These are phyloP conservation scores for Melastoma candidum DNA, from an alignment of 441 rosid genomes.

Conservation along the genomic window DNA sequence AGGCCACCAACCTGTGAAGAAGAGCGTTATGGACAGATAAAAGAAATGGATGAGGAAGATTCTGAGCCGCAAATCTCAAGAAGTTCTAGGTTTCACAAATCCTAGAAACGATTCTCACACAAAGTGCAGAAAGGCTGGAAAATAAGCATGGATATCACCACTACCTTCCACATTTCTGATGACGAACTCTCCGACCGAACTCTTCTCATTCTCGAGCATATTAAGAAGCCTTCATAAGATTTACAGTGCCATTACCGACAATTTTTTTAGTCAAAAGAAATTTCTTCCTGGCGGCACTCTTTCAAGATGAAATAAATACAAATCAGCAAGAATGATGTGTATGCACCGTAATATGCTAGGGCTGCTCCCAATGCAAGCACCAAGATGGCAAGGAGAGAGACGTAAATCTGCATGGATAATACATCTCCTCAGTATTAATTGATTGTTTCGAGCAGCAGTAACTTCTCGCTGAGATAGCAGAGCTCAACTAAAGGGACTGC, in stretches of 20 bases:
- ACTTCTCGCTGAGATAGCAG: too few relatives aligned
- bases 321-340: too few relatives aligned
- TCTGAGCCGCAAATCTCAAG: too few relatives aligned
- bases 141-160: neutral
- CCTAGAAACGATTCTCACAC: neutral
- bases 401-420: conserved; percentile 29
- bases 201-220: conserved; percentile 34
- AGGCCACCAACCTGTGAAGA: conserved; percentile 42
- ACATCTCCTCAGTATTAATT: too few relatives aligned
- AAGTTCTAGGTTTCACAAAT: too few relatives aligned
- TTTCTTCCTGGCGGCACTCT: too few relatives aligned
- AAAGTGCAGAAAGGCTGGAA: neutral
- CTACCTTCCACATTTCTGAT: conserved; percentile 53
- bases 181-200: conserved; percentile 46
- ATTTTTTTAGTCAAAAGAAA: too few relatives aligned
- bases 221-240: conserved; percentile 28
- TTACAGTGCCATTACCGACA: neutral
- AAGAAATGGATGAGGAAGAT: too few relatives aligned
- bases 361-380: conserved; percentile 44
- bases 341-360: conserved; percentile 48
- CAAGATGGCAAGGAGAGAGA: conserved; percentile 29
- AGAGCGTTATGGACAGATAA: too few relatives aligned
- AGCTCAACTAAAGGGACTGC: too few relatives aligned
- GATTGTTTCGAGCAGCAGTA: too few relatives aligned
- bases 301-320: too few relatives aligned